Conservation (phyloP, 306 rosid species). For the Astragalus membranaceus region DNA sequence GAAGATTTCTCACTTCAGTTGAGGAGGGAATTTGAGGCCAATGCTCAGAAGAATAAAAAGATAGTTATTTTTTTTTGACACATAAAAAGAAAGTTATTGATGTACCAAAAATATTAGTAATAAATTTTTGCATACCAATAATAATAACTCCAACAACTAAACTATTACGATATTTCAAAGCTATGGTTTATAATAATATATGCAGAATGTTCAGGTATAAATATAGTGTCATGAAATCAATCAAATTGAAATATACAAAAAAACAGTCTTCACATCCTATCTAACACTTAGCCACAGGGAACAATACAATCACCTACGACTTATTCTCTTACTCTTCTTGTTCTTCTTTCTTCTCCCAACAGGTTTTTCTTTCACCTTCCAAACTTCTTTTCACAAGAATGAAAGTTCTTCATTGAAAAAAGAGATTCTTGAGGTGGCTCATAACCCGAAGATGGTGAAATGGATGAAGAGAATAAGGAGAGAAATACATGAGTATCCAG, state of each 20-base stretch:
- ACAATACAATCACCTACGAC: not conserved
- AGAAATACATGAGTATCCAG: constrained; percentile 79
- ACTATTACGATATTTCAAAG: no score
- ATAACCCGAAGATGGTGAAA: constrained; percentile 32
- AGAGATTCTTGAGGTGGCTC: constrained; percentile 47
- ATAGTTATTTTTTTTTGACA: no score
- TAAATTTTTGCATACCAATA: no score
- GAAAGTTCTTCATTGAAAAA: constrained; percentile 16
- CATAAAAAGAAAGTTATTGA: no score
- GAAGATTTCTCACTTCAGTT: constrained; percentile 86
- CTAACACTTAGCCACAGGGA: no score
- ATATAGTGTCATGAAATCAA: no score
- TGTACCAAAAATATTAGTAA: no score
- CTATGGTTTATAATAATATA: no score
- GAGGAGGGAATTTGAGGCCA: constrained; percentile 67
- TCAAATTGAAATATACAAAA: no score
- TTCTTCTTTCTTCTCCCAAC: not conserved
- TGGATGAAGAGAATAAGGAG: constrained; percentile 73
- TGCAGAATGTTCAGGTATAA: not conserved
- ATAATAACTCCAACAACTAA: no score
- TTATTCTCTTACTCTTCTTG: constrained; percentile 10
- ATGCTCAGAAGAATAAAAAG: constrained; percentile 41
- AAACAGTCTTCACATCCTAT: not conserved
- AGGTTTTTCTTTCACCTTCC: constrained; percentile 28
- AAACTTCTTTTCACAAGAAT: not conserved